A percentile compares a stretch with the other conserved stretches of the same genome.
phyloP scores from a whole-genome alignment of 257 asterid genomes.

The Nyctanthes arbortristis region DNA sequence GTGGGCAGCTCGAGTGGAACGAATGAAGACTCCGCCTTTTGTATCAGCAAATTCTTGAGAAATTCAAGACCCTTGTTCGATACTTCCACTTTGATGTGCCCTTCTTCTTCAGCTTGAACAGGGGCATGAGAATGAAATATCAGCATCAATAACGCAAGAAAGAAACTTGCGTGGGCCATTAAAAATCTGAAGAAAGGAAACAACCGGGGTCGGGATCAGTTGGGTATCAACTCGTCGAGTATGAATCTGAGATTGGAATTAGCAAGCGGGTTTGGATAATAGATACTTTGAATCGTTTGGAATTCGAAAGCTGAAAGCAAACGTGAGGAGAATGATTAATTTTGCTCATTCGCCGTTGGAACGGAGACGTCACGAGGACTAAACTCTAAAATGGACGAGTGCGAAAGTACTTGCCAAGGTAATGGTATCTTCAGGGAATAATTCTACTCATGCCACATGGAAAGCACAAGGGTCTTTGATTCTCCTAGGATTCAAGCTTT shows the following conservation, averaged over 20 bases:
- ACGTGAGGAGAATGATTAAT: neutral
- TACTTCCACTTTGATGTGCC: slow-evolving; percentile 50
- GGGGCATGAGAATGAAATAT: slow-evolving; percentile 21
- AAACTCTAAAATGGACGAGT: no score
- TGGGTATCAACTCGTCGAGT: neutral
- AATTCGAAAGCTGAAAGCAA: neutral
- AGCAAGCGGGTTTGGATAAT: neutral
- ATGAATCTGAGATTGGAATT: neutral
- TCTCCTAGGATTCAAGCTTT: no score
- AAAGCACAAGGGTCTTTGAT: no score
- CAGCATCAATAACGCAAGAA: slow-evolving; percentile 24
- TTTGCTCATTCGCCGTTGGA: neutral
- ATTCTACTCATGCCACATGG: no score
- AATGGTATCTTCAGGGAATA: no score
- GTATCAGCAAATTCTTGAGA: slow-evolving; percentile 59
- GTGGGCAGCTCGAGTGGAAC: slow-evolving; percentile 74
- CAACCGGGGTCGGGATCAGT: slow-evolving; percentile 4
- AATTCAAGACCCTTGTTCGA: slow-evolving; percentile 81
- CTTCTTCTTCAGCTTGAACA: slow-evolving; percentile 54
- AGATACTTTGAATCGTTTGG: neutral
- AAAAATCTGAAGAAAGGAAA: neutral
- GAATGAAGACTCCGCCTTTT: slow-evolving; percentile 58
- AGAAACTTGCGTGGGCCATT: slow-evolving; percentile 39
- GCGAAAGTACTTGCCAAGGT: neutral
- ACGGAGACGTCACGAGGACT: neutral